Percentiles rank a stretch among this genome's conserved stretches.
These are phyloP conservation scores for Melanopsichium pennsylvanicum DNA, from an alignment of 1,284 basidiomycete genomes.

Conservation along the genomic window DNA sequence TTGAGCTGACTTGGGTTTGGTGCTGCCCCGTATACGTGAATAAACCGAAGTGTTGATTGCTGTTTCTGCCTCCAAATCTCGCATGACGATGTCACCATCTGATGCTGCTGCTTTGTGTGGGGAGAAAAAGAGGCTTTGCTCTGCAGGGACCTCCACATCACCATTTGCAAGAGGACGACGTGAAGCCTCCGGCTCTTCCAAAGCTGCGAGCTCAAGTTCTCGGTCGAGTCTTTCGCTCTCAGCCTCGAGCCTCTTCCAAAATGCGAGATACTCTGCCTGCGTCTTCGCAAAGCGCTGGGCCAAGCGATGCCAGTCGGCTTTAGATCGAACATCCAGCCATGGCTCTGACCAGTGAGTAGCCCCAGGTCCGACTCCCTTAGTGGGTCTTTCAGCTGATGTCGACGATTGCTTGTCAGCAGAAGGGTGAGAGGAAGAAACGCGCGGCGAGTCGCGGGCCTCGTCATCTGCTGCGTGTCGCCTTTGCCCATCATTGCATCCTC, in stretches of 20 bases:
- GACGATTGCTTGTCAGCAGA: neutral
- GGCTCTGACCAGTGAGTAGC: constrained; percentile 47
- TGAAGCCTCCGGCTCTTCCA: constrained; percentile 16
- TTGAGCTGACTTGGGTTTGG: neutral
- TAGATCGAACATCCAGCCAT: constrained; percentile 41
- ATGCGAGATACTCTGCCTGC: constrained; percentile 30
- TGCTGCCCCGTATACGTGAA: constrained; percentile 1
- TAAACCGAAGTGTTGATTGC: constrained; percentile 21
- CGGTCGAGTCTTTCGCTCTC: constrained; percentile 28
- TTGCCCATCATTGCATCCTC: neutral
- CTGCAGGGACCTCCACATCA: neutral
- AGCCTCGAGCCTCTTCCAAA: constrained; percentile 17
- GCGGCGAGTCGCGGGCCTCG: neutral
- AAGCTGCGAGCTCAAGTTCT: constrained; percentile 19
- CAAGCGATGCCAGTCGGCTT: constrained; percentile 39
- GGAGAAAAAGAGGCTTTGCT: constrained; percentile 27
- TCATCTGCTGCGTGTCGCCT: neutral
- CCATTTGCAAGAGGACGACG: neutral
- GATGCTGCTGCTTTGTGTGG: constrained; percentile 4
- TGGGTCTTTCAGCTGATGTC: constrained; percentile 6
- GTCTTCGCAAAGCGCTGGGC: constrained; percentile 40
- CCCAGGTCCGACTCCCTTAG: constrained; percentile 39
- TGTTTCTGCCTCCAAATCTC: constrained; percentile 15
- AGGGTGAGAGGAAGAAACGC: neutral
- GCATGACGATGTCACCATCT: neutral